Evolutionary conservation across 176 grass and related monocot species (phyloP).

Genomic region (Stipa capillata): DNA sequence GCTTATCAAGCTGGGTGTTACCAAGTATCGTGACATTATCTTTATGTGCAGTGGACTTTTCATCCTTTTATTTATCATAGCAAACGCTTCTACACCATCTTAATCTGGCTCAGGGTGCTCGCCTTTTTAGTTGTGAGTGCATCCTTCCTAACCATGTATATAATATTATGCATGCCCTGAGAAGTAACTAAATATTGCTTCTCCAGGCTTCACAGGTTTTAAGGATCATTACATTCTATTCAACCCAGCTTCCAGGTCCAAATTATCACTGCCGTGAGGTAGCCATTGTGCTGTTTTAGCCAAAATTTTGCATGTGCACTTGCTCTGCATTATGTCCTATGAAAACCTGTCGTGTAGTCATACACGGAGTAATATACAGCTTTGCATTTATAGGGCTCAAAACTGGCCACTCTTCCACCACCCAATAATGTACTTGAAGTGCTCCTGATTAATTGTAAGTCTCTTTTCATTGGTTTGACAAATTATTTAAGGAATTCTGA

Average conservation of each 20-base stretch:
- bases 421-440: conserved; percentile 60
- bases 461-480: too few species aligned
- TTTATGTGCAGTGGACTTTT: conserved; percentile 69
- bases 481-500: too few species aligned
- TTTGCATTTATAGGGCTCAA: conserved; percentile 48
- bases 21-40: background rate
- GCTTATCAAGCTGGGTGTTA: background rate
- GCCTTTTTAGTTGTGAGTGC: conserved; percentile 78
- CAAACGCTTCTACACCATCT: conserved; percentile 82
- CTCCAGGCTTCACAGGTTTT: conserved; percentile 74
- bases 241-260: conserved; percentile 84
- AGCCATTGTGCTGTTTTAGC: too few species aligned
- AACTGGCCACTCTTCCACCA: conserved; percentile 63
- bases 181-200: too few species aligned
- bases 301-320: too few species aligned
- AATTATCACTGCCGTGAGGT: conserved; percentile 93
- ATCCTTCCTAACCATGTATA: too few species aligned
- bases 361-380: too few species aligned
- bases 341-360: too few species aligned
- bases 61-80: conserved; percentile 76
- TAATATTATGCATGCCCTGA: too few species aligned
- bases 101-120: conserved; percentile 79
- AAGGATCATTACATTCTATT: conserved; percentile 84
- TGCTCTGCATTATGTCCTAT: too few species aligned
- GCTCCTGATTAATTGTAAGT: conserved; percentile 71